Percentiles rank a stretch among this genome's conserved stretches.
phyloP scores from a whole-genome alignment of 257 asterid species.

The Paraleonurus japonicus region DNA sequence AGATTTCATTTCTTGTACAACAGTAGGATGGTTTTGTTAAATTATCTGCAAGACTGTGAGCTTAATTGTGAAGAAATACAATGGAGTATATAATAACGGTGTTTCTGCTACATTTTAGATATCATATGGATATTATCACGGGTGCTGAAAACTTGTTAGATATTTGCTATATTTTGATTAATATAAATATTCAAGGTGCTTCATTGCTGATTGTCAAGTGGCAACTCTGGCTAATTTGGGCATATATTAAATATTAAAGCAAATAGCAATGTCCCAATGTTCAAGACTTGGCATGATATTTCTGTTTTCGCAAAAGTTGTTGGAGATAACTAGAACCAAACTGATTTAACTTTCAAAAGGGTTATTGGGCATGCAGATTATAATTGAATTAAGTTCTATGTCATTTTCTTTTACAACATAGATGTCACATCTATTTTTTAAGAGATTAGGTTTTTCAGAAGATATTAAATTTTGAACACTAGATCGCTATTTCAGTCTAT shows the following conservation, averaged over 20 bases:
- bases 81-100: background rate
- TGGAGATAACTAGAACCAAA: background rate
- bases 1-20: background rate
- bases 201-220: background rate
- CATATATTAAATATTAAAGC: background rate
- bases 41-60: background rate
- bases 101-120: background rate
- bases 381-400: background rate
- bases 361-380: background rate
- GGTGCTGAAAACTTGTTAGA: background rate
- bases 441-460: background rate
- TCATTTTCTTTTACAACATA: background rate
- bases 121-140: background rate
- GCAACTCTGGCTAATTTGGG: background rate
- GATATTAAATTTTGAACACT: background rate
- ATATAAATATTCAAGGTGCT: background rate
- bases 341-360: background rate
- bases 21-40: background rate
- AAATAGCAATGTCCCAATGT: background rate
- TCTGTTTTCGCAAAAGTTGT: background rate
- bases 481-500: background rate
- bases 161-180: background rate
- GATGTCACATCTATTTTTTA: background rate
- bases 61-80: background rate
- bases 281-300: background rate